Percentiles rank a stretch among this genome's conserved stretches.
phyloP scores from a whole-genome alignment of 306 rosid genomes.

The Heteromeles arbutifolia region DNA sequence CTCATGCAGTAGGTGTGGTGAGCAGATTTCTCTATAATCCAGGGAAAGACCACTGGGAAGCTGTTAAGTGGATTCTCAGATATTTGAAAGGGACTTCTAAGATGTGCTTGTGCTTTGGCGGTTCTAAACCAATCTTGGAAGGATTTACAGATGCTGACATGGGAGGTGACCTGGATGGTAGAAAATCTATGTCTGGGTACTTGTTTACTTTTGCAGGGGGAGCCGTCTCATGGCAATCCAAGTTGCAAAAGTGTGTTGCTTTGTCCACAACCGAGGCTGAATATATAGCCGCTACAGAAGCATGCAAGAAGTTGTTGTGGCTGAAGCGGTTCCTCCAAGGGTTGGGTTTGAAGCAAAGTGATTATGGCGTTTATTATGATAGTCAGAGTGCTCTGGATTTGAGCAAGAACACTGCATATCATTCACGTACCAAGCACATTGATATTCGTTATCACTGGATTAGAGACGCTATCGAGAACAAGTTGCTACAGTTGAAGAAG shows the following conservation, averaged over 20 bases:
- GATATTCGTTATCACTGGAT: background rate
- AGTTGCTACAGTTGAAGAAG: background rate
- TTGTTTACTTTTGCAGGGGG: background rate
- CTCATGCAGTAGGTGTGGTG: no score
- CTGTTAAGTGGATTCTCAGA: background rate
- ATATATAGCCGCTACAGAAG: no score
- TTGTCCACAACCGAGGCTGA: no score
- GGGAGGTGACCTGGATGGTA: background rate
- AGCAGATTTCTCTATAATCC: no score
- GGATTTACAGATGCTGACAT: background rate
- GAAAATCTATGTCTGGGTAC: background rate
- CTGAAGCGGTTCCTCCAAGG: no score
- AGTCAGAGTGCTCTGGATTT: background rate
- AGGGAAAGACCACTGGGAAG: background rate
- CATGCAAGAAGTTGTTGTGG: no score
- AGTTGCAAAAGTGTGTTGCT: no score
- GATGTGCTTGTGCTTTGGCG: background rate
- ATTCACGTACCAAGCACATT: background rate
- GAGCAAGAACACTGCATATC: background rate
- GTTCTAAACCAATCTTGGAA: background rate
- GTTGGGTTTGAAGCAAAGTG: background rate
- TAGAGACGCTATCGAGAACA: background rate
- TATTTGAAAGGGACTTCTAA: background rate
- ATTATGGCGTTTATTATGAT: background rate
- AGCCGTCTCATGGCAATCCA: background rate